Evolutionary conservation across 2,329 filamentous ascomycete genomes (phyloP).

Genomic region (Fusarium citri): DNA sequence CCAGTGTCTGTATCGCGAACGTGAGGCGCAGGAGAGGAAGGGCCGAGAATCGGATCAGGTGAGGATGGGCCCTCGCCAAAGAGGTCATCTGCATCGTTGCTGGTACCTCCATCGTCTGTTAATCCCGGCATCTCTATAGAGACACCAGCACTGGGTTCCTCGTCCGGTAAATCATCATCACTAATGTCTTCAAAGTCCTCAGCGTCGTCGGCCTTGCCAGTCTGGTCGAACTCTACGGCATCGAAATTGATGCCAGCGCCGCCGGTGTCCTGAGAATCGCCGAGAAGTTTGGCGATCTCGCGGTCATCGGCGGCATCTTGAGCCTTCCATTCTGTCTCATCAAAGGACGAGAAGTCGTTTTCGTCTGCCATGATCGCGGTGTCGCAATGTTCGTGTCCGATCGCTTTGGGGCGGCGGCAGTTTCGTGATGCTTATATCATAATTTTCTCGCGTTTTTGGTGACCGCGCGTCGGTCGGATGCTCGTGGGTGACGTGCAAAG

Average conservation of each 20-base stretch:
- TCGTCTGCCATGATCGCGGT: conserved; percentile 50
- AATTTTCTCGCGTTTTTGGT: conserved; percentile 26
- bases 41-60: conserved; percentile 57
- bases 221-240: conserved; percentile 65
- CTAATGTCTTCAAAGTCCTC: conserved; percentile 91
- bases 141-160: conserved; percentile 62
- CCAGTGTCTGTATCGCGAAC: conserved; percentile 55
- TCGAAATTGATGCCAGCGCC: conserved; percentile 57
- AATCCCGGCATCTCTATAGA: conserved; percentile 64
- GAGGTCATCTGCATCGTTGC: conserved; percentile 72
- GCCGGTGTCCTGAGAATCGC: conserved; percentile 55
- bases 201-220: conserved; percentile 91
- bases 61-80: conserved; percentile 73
- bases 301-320: conserved; percentile 63
- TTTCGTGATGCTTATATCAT: conserved; percentile 43
- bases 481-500: conserved; percentile 6
- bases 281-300: conserved; percentile 59
- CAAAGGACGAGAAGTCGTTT: conserved; percentile 51
- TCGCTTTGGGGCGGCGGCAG: conserved; percentile 42
- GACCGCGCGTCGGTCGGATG: conserved; percentile 13
- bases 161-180: conserved; percentile 90
- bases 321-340: conserved; percentile 53
- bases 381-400: conserved; percentile 40
- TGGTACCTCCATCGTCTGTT: conserved; percentile 70
- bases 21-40: conserved; percentile 59